Base-by-base conservation (phyloP, 345 rosid genomes). In the Atalantia buxifolia region DNA sequence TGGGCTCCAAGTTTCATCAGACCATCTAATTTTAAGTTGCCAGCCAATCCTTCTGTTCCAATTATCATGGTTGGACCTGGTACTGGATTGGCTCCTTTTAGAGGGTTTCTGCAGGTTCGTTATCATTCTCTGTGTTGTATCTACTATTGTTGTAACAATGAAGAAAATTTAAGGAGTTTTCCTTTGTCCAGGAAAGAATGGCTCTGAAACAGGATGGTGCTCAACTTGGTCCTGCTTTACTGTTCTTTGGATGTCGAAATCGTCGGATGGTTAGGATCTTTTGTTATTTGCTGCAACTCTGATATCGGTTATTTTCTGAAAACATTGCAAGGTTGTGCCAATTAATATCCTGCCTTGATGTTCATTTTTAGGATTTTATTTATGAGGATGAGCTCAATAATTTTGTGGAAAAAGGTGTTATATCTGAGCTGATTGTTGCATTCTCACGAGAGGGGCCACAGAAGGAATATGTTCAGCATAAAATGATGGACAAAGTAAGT, bases 371-470 rank as follows among this genome's bases (percentile, higher is more conserved):
- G 93, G 93, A 89, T 80, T 88, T 71, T 77, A 94, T 96, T 85
- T 96, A 96, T 53, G 91, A 94, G 85, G 92, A 94, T 53, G 98
- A 96, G 85, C 92, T 94, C 78, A 77, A 85, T 83, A 84, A 86
- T 79, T 90, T 91, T 72, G 84, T 87, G 30, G 86, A 89, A 83
- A 78, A 79, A 60, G 98, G 95, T 77, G 97, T 92, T 68, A 92
- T 96, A 31, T 87, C 97, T 21, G 97, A 96, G 77, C 82, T 97
- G 68, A 76, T 89, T 13, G 86, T 94, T 7, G 98, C 98, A 70
- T 94, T 97, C 85, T 97, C 98, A 9, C 94, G 99, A 5, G 98
- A 96, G 85, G 99, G 99, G 80, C 92, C 98, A 38, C 87, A 89
- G 71, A 96, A 96, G 86, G 90, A 94, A 73, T 96, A 96, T n/a